phyloP scores from a whole-genome alignment of 1,139 yeast genomes.

The Sugiyamaella paludigena region DNA sequence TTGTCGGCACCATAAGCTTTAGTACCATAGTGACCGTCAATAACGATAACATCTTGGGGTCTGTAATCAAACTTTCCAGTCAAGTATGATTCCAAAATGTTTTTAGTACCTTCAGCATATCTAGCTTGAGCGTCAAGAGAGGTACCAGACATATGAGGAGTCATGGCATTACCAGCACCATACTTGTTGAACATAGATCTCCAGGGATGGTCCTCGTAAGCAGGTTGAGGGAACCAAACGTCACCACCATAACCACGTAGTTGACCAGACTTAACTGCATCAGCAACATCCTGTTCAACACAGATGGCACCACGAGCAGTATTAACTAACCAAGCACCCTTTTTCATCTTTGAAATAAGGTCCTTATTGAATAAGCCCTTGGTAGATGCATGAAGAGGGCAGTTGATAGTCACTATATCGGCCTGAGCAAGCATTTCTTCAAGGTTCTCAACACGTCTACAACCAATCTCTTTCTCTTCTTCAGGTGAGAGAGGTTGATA shows the following conservation, averaged over 20 bases:
- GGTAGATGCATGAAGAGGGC: constrained; percentile 71
- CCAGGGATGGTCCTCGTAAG: constrained; percentile 75
- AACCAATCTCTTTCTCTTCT: constrained; percentile 54
- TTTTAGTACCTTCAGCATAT: constrained; percentile 65
- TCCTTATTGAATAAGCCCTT: constrained; percentile 65
- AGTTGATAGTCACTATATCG: constrained; percentile 72
- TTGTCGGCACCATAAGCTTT: constrained; percentile 56
- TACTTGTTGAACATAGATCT: constrained; percentile 58
- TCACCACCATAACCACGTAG: constrained; percentile 79
- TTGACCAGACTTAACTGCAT: constrained; percentile 64
- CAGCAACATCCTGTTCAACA: constrained; percentile 70
- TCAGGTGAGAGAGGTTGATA: constrained; percentile 64
- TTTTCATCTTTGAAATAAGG: constrained; percentile 65
- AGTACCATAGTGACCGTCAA: constrained; percentile 69
- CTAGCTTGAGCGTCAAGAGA: constrained; percentile 75
- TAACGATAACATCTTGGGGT: constrained; percentile 68
- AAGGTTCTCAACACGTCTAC: constrained; percentile 58
- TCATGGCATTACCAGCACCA: constrained; percentile 80
- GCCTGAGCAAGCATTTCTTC: constrained; percentile 65
- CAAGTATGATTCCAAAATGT: constrained; percentile 61
- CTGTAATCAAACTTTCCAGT: constrained; percentile 60
- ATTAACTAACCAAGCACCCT: constrained; percentile 72
- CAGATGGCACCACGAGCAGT: constrained; percentile 82
- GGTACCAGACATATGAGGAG: constrained; percentile 78
- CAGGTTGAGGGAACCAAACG: constrained; percentile 80